A percentile compares a stretch with the other conserved stretches of the same genome.
Evolutionary conservation across 257 asterid genomes (phyloP).

Genomic region (Dorcoceras hygrometricum): DNA sequence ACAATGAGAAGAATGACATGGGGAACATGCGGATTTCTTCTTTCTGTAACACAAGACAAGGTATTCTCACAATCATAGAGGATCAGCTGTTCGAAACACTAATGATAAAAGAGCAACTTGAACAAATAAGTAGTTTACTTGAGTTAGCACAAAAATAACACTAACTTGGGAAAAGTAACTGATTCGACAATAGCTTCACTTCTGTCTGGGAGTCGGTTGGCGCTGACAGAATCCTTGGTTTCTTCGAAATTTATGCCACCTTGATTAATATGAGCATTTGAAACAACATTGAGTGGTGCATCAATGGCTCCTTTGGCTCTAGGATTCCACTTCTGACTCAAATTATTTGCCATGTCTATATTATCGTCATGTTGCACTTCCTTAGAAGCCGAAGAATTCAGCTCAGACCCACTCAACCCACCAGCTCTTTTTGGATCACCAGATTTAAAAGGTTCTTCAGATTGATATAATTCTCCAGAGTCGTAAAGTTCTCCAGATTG

Average conservation of each 20-base stretch:
- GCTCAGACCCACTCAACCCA: slow-evolving; percentile 18
- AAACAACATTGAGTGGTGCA: slow-evolving; percentile 23
- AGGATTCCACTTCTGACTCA: slow-evolving; percentile 17
- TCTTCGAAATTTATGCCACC: slow-evolving; percentile 20
- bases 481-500: slow-evolving; percentile 8
- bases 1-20: slow-evolving; percentile 32
- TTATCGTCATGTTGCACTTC: slow-evolving; percentile 23
- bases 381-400: slow-evolving; percentile 17
- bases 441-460: slow-evolving; percentile 21
- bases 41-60: slow-evolving; percentile 39
- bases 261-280: slow-evolving; percentile 21
- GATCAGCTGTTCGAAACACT: slow-evolving; percentile 10
- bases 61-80: slow-evolving; percentile 5
- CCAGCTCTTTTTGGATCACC: slow-evolving; percentile 20
- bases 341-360: slow-evolving; percentile 13
- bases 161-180: slow-evolving; percentile 39
- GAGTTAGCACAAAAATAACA: slow-evolving; percentile 23
- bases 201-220: slow-evolving; percentile 24
- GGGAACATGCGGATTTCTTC: slow-evolving; percentile 34
- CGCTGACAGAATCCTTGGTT: slow-evolving; percentile 19
- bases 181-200: slow-evolving; percentile 23
- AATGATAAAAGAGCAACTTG: background rate
- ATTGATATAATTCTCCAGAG: slow-evolving; percentile 15
- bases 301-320: slow-evolving; percentile 16
- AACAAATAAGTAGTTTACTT: background rate